Conservation (phyloP, 2,329 filamentous ascomycete species). For the Aspergillus phoenicis region DNA sequence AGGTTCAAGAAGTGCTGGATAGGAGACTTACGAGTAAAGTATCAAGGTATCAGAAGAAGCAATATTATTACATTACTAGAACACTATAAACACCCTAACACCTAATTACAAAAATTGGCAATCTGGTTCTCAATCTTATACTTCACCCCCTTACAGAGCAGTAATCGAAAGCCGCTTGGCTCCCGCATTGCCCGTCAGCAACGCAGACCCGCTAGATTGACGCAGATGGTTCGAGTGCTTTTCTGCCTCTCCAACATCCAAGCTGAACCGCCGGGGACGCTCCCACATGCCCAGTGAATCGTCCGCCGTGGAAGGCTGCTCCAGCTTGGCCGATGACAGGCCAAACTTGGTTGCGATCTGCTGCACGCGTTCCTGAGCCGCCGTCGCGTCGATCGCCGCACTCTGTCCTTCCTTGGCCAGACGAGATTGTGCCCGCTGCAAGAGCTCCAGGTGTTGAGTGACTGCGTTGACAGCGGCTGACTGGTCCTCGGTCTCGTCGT, state of each 20-base stretch:
- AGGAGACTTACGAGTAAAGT: too few relatives aligned
- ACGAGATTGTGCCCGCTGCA: conserved; percentile 33
- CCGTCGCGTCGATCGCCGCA: conserved; percentile 19
- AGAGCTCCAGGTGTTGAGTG: conserved; percentile 34
- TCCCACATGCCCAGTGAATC: conserved; percentile 36
- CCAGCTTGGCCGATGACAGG: conserved; percentile 25
- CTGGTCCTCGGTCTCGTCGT: conserved; percentile 28
- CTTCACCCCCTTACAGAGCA: conserved; percentile 17
- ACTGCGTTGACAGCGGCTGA: conserved; percentile 25
- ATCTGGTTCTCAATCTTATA: background rate
- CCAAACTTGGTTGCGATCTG: conserved; percentile 35
- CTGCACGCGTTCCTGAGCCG: conserved; percentile 30
- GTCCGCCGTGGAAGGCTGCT: conserved; percentile 25
- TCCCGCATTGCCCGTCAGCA: conserved; percentile 31
- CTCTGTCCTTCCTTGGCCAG: conserved; percentile 25
- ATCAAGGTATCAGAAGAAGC: too few relatives aligned
- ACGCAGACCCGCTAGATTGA: conserved; percentile 31
- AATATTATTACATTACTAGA: background rate
- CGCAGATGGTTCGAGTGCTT: conserved; percentile 35
- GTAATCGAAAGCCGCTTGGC: conserved; percentile 27
- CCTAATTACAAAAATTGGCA: background rate
- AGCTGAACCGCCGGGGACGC: conserved; percentile 35
- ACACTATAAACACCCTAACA: background rate
- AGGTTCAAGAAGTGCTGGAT: too few relatives aligned
- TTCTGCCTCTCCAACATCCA: conserved; percentile 34